These are phyloP conservation scores for Rhodotorula sp. DNA, from an alignment of 1,284 basidiomycete species.

Conservation along the genomic window DNA sequence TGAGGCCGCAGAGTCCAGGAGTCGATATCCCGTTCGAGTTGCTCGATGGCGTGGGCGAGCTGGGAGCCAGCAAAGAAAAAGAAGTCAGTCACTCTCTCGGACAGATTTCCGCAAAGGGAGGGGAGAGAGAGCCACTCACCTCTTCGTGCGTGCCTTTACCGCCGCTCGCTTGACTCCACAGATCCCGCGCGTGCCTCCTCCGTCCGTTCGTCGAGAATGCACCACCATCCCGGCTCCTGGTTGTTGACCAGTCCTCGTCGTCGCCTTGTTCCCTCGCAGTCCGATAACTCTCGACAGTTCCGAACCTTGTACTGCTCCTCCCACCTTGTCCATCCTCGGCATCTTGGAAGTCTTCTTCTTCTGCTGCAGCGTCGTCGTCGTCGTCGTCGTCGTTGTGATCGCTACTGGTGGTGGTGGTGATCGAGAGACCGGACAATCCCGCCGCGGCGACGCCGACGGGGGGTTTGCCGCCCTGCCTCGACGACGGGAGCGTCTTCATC, in stretches of 20 bases:
- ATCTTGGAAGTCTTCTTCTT: background rate
- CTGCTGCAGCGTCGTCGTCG: background rate
- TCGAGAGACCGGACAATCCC: background rate
- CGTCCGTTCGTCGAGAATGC: too few species aligned
- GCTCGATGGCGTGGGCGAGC: slow-evolving; percentile 12
- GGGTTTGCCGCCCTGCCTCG: too few species aligned
- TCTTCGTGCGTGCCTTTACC: background rate
- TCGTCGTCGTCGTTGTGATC: background rate
- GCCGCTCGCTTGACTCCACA: background rate
- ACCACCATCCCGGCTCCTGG: background rate
- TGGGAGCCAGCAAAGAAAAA: background rate
- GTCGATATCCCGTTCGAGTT: slow-evolving; percentile 20
- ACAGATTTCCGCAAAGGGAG: too few species aligned
- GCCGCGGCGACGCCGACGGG: background rate
- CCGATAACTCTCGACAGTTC: slow-evolving; percentile 15
- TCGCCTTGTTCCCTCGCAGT: slow-evolving; percentile 14
- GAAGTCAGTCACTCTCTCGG: too few species aligned
- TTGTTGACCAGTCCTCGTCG: background rate
- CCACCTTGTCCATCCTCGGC: background rate
- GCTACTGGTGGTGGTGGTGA: background rate
- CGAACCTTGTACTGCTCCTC: slow-evolving; percentile 3
- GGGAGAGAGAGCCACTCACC: background rate
- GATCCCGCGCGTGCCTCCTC: slow-evolving; percentile 5
- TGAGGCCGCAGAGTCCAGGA: slow-evolving; percentile 8
- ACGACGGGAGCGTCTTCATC: slow-evolving; percentile 14